Conservation (phyloP, 176 grass and related monocot genomes). For the Aegilops tauschii region DNA sequence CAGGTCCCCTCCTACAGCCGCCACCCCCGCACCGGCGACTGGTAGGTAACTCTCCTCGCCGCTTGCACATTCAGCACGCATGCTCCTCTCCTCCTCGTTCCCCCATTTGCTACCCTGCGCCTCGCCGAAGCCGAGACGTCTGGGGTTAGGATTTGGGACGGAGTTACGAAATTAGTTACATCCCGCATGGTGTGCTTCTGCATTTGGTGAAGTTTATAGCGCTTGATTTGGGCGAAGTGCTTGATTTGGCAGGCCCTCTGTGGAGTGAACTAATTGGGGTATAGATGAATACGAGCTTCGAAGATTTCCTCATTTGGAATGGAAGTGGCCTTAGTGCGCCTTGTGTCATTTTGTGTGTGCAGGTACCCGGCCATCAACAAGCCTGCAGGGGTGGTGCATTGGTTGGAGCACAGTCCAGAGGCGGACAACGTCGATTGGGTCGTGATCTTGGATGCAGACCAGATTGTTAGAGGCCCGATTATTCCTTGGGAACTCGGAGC, state of each 20-base stretch:
- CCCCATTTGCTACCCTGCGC: not conserved
- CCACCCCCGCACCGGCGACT: slow-evolving; percentile 90
- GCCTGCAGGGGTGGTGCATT: slow-evolving; percentile 86
- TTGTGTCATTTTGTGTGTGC: slow-evolving; percentile 17
- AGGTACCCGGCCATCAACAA: slow-evolving; percentile 99
- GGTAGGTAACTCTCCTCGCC: slow-evolving; percentile 64
- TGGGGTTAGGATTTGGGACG: not conserved
- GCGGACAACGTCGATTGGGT: slow-evolving; percentile 90
- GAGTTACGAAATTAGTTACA: not conserved
- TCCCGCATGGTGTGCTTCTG: not conserved
- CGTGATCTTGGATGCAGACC: slow-evolving; percentile 89
- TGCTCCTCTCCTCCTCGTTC: not conserved
- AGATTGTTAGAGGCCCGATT: slow-evolving; percentile 84
- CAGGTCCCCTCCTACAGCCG: slow-evolving; percentile 82
- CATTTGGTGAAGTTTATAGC: not conserved
- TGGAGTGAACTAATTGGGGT: not conserved
- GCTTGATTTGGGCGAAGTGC: not conserved
- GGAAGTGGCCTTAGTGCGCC: not conserved
- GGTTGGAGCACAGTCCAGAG: slow-evolving; percentile 85
- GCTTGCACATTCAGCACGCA: not conserved
- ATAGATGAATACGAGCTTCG: not conserved
- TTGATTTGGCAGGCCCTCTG: not conserved
- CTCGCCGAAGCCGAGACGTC: not conserved
- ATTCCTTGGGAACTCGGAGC: slow-evolving; percentile 92
- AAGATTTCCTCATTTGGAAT: slow-evolving; percentile 3